Evolutionary conservation across 1,139 yeast genomes (phyloP).

Genomic region (Pichia norvegensis): DNA sequence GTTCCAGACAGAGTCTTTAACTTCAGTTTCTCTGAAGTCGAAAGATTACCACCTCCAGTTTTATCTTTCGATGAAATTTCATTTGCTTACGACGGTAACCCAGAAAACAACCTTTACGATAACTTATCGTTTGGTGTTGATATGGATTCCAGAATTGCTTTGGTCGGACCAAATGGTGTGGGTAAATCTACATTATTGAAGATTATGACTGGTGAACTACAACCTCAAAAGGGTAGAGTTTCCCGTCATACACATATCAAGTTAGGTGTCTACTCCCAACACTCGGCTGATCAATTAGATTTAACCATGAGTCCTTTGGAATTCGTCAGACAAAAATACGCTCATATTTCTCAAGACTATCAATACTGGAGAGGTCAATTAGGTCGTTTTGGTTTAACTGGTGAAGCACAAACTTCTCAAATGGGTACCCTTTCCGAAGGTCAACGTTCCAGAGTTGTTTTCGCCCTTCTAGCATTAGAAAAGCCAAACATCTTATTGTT

Average conservation of each 20-base stretch:
- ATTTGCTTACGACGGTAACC: conserved; percentile 82
- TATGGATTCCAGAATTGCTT: conserved; percentile 97
- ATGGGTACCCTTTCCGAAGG: conserved; percentile 99
- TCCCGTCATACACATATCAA: conserved; percentile 96
- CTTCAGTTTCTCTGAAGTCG: conserved; percentile 91
- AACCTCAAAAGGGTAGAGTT: conserved; percentile 88
- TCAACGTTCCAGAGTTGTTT: conserved; percentile 97
- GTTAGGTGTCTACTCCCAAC: conserved; percentile 98
- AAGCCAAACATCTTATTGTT: conserved; percentile 87
- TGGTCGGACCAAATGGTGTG: conserved; percentile 99
- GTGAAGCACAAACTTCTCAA: conserved; percentile 97
- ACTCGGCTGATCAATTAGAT: conserved; percentile 96
- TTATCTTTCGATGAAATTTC: conserved; percentile 93
- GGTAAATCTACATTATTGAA: conserved; percentile 96
- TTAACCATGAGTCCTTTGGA: conserved; percentile 91
- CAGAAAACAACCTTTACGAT: conserved; percentile 84
- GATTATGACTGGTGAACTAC: conserved; percentile 90
- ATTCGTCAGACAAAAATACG: conserved; percentile 90
- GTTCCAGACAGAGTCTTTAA: conserved; percentile 88
- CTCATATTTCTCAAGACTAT: conserved; percentile 88
- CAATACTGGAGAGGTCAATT: conserved; percentile 99
- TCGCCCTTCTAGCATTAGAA: conserved; percentile 91
- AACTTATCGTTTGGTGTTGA: conserved; percentile 95
- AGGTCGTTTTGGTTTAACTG: conserved; percentile 97
- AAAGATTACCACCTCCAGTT: conserved; percentile 98